Percentiles rank a stretch among this genome's conserved stretches.
Conservation (phyloP, 331 rosid genomes). For the Dryas integrifolia region DNA sequence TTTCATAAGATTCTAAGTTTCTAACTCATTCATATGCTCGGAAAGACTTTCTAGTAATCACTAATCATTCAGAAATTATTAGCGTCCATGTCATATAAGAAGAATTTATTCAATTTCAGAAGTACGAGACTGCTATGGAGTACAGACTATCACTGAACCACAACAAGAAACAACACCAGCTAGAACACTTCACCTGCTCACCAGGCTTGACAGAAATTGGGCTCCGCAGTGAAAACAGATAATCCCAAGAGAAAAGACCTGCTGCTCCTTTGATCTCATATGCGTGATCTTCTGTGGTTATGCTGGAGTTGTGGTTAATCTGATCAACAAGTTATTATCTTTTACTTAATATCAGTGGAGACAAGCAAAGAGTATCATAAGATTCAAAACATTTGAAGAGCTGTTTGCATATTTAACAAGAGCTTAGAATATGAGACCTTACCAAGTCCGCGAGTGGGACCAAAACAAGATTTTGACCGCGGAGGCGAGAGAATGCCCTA, state of each 20-base stretch:
- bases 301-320: conserved; percentile 77
- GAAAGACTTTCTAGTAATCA: too few relatives aligned
- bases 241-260: conserved; percentile 91
- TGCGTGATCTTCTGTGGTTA: conserved; percentile 81
- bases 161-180: conserved; percentile 18
- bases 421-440: conserved; percentile 26
- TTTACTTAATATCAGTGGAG: background rate
- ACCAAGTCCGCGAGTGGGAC: conserved; percentile 89
- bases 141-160: background rate
- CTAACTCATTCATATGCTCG: background rate
- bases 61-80: too few relatives aligned
- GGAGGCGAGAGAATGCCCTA: conserved; percentile 88
- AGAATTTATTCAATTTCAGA: background rate
- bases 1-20: background rate
- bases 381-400: background rate
- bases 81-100: too few relatives aligned
- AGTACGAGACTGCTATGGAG: conserved; percentile 2
- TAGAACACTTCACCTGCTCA: conserved; percentile 61
- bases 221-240: conserved; percentile 68
- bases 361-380: background rate
- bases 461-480: conserved; percentile 74
- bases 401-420: background rate
- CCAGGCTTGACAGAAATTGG: conserved; percentile 85
- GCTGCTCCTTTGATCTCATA: conserved; percentile 83
- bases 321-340: conserved; percentile 29